These are phyloP conservation scores for Casaregolazyma suthepensis DNA, from an alignment of 1,139 yeast genomes.

Conservation along the genomic window DNA sequence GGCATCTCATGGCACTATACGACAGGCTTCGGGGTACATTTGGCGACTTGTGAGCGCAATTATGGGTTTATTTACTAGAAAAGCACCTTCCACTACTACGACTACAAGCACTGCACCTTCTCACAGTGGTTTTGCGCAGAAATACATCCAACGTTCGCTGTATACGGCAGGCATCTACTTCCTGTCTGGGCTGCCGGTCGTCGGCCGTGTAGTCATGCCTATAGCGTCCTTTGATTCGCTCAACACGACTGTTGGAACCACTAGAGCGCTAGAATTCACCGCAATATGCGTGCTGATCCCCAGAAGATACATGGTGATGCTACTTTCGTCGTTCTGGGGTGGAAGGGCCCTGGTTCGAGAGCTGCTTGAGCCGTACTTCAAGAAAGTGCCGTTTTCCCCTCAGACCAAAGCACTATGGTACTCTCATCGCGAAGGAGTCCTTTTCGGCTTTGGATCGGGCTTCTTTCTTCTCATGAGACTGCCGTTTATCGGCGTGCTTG, in stretches of 20 bases:
- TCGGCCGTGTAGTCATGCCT: slow-evolving; percentile 42
- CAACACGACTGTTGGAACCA: slow-evolving; percentile 43
- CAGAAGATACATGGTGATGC: slow-evolving; percentile 32
- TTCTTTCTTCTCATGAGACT: slow-evolving; percentile 41
- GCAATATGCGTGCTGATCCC: slow-evolving; percentile 36
- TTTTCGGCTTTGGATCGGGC: slow-evolving; percentile 54
- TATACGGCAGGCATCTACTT: slow-evolving; percentile 26
- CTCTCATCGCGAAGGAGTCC: slow-evolving; percentile 49
- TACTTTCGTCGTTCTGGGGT: slow-evolving; percentile 44
- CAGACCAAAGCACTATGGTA: slow-evolving; percentile 48
- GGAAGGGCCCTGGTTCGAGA: slow-evolving; percentile 42
- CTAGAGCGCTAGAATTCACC: slow-evolving; percentile 39
- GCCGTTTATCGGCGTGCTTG: slow-evolving; percentile 44
- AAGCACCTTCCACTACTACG: neutral
- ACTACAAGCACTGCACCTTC: neutral
- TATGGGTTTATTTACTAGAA: neutral
- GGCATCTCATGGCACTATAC: neutral
- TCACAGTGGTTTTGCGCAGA: slow-evolving; percentile 7
- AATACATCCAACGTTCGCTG: slow-evolving; percentile 26
- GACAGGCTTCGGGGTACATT: neutral
- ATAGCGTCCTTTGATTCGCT: slow-evolving; percentile 41
- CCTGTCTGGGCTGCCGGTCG: slow-evolving; percentile 33
- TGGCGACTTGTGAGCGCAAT: neutral
- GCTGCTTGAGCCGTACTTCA: slow-evolving; percentile 48
- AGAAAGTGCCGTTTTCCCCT: slow-evolving; percentile 41